phyloP scores from a whole-genome alignment of 768 basidiomycete species.

The Brasilioporus rufonigricans region DNA sequence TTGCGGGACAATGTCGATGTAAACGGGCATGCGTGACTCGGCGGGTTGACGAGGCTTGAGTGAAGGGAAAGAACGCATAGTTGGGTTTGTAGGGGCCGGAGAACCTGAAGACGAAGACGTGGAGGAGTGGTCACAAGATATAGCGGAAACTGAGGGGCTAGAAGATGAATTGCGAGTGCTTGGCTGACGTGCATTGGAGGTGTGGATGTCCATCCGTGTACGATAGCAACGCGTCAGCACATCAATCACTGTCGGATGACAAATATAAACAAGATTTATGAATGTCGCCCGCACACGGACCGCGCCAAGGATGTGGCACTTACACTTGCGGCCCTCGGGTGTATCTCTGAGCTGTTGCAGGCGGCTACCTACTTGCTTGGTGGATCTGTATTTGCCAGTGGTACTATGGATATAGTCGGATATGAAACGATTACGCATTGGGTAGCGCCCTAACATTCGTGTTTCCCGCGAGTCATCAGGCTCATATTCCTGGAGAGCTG shows the following conservation, averaged over 20 bases:
- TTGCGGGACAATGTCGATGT: conserved; percentile 33
- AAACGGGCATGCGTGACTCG: conserved; percentile 31
- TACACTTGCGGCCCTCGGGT: conserved; percentile 67
- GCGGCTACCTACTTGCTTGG: conserved; percentile 80
- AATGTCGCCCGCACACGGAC: conserved; percentile 25
- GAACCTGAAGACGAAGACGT: conserved; percentile 16
- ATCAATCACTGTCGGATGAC: conserved; percentile 33
- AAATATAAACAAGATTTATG: conserved; percentile 33
- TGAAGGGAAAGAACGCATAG: conserved; percentile 23
- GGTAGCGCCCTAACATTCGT: conserved; percentile 69
- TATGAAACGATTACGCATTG: conserved; percentile 77
- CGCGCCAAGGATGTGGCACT: conserved; percentile 33
- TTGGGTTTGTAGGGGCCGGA: conserved; percentile 13
- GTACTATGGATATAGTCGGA: conserved; percentile 70
- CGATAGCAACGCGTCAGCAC: conserved; percentile 34
- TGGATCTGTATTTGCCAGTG: conserved; percentile 68
- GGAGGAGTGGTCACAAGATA: conserved; percentile 29
- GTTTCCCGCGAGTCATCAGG: conserved; percentile 75
- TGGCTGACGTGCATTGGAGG: conserved; percentile 19
- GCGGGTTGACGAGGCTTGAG: conserved; percentile 22
- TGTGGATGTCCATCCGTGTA: conserved; percentile 23
- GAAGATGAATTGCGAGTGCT: conserved; percentile 11
- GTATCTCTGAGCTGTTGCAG: conserved; percentile 77
- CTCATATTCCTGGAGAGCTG: conserved; percentile 70
- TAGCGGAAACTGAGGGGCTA: conserved; percentile 19